Conservation (phyloP, 495 filamentous ascomycete genomes). For the Mytilinidion resinicola region DNA sequence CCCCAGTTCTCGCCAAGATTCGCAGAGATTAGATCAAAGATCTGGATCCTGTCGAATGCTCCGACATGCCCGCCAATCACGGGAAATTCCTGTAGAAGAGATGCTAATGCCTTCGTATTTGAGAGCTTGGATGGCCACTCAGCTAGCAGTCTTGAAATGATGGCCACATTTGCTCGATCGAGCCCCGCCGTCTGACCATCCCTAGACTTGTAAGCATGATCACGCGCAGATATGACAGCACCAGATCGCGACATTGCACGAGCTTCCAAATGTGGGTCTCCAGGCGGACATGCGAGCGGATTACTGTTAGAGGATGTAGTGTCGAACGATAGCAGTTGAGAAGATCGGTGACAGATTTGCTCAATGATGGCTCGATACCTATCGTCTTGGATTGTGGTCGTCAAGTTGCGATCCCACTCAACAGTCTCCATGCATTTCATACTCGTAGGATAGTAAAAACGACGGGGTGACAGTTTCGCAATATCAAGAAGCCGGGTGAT, state of each 20-base stretch:
- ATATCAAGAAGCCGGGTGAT: slow-evolving; percentile 12
- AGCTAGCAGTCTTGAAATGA: too few species aligned
- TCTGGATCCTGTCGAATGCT: slow-evolving; percentile 26
- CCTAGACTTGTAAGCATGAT: too few species aligned
- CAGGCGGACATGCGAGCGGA: too few species aligned
- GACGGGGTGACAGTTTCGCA: slow-evolving; percentile 19
- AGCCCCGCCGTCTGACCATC: too few species aligned
- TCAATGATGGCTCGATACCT: slow-evolving; percentile 38
- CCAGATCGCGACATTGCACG: too few species aligned
- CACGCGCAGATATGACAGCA: too few species aligned
- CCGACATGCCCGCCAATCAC: slow-evolving; percentile 39
- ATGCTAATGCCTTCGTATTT: too few species aligned
- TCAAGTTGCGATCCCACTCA: slow-evolving; percentile 33
- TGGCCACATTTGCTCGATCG: too few species aligned
- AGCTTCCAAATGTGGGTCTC: too few species aligned
- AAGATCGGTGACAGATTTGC: slow-evolving; percentile 40
- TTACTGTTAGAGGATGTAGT: too few species aligned
- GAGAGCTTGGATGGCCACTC: too few species aligned
- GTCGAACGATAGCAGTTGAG: slow-evolving; percentile 33
- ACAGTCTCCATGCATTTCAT: slow-evolving; percentile 28
- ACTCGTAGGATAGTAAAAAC: slow-evolving; percentile 30
- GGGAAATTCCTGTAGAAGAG: slow-evolving; percentile 35
- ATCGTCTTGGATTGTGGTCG: slow-evolving; percentile 51
- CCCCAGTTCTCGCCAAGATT: slow-evolving; percentile 43
- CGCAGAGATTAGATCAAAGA: slow-evolving; percentile 33